Evolutionary conservation across 352 stramenopile genomes (phyloP), one percentile per base, ranked within the genome.

Genomic region (Globisporangium polare): DNA sequence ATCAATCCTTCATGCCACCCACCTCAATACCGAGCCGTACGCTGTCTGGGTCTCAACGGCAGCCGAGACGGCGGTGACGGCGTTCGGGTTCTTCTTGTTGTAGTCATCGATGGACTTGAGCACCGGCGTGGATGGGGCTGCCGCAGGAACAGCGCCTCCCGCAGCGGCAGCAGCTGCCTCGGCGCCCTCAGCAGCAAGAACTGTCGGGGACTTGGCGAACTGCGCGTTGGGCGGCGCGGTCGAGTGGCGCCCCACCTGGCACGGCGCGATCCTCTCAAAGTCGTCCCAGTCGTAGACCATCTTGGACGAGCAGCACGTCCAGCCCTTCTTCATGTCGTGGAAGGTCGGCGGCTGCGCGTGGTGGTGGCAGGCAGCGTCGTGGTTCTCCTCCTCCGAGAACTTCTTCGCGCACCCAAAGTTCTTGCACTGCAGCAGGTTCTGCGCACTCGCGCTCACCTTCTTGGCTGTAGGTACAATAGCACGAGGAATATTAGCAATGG

Each of bases 261-360:
- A 95, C 47, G 78, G 69, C 63, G 87, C 72, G 62, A 94, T 94
- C 67, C 90, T 90, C 69, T 97, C 84, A 70, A 98, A 98, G 70
- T 96, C 88, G 69, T 98, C 93, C 90, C 93, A 98, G 78, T 98
- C 92, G 74, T 98, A 98, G 15, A 97, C 86, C 83, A 95, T 94
- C 67, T 88, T 92, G 62, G 73, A 80, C 60, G 84, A 86, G 74
- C 89, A 97, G 74, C 89, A 97, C 47, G 85, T 80, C 89, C 89
- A 97, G 68, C 89, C 86, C 60, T 97, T 97, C 73, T 95, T 96
- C 56, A 84, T 88, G 65, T 97, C 89, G 68, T 97, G 89, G 72
- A 96, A 96, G 15, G 89, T 78, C 51, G 89, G 89, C 37, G 89
- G 87, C 61, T 85, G 67, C 26, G 66, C 73, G 73, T 96, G 89